Conservation (phyloP, 805 yeast species). For the Candida krabiensis region DNA sequence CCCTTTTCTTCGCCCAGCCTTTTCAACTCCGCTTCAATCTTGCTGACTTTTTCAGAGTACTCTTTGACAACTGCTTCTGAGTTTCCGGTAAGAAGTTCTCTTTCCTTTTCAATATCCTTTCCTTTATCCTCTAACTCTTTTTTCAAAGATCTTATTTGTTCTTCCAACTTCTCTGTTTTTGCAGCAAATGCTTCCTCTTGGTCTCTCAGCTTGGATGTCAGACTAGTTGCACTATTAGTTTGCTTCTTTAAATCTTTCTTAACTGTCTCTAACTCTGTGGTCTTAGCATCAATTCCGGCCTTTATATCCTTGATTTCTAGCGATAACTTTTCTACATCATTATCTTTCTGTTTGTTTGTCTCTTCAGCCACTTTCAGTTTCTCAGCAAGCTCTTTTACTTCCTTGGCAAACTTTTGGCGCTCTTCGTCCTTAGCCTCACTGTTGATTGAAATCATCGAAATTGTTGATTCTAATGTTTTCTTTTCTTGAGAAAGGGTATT, state of each 20-base stretch:
- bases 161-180: conserved; percentile 26
- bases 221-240: conserved; percentile 7
- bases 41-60: conserved; percentile 45
- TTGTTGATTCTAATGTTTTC: conserved; percentile 31
- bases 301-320: neutral
- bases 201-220: conserved; percentile 20
- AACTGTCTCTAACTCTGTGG: conserved; percentile 20
- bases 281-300: neutral
- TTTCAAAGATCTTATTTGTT: conserved; percentile 31
- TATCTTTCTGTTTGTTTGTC: neutral
- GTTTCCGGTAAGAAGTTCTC: conserved; percentile 45
- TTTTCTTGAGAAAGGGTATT: conserved; percentile 32
- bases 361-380: conserved; percentile 1
- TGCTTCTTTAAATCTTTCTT: conserved; percentile 20
- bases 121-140: conserved; percentile 37
- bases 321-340: neutral
- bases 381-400: conserved; percentile 1
- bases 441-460: conserved; percentile 34
- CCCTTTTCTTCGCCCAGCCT: conserved; percentile 7
- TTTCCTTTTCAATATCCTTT: conserved; percentile 50
- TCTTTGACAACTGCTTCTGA: conserved; percentile 52
- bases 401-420: conserved; percentile 6
- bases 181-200: conserved; percentile 21
- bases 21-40: conserved; percentile 38
- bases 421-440: conserved; percentile 27